Conservation (phyloP, 2,329 filamentous ascomycete species). For the Fulvia fulva region DNA sequence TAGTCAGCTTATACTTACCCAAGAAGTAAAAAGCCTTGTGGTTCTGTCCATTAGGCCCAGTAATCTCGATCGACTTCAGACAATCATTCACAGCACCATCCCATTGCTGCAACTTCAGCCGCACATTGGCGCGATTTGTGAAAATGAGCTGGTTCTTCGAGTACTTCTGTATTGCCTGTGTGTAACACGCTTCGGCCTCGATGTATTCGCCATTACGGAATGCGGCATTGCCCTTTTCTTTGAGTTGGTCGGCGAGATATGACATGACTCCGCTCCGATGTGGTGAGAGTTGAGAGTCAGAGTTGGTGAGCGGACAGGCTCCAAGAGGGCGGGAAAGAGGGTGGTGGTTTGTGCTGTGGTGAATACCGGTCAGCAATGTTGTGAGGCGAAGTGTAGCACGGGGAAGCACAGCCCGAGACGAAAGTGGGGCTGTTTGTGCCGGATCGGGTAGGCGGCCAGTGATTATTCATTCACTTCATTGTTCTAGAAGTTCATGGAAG, state of each 20-base stretch:
- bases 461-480: background rate
- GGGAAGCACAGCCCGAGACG: background rate
- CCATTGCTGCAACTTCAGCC: conserved; percentile 70
- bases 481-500: background rate
- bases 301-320: background rate
- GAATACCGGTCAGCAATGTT: background rate
- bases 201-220: conserved; percentile 64
- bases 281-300: background rate
- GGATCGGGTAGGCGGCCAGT: background rate
- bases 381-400: background rate
- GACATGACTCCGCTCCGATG: conserved; percentile 15
- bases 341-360: background rate
- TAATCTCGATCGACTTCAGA: conserved; percentile 65
- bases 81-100: conserved; percentile 75
- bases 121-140: conserved; percentile 82
- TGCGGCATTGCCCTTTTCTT: conserved; percentile 56
- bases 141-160: conserved; percentile 74
- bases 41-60: conserved; percentile 42
- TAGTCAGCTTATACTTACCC: conserved; percentile 29
- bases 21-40: conserved; percentile 78
- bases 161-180: conserved; percentile 71
- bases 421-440: background rate
- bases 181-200: conserved; percentile 66
- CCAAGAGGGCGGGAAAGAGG: background rate
- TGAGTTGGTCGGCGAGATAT: conserved; percentile 44